Conservation (phyloP, 108 stramenopile species). For the Pseudonitzschia pungens region DNA sequence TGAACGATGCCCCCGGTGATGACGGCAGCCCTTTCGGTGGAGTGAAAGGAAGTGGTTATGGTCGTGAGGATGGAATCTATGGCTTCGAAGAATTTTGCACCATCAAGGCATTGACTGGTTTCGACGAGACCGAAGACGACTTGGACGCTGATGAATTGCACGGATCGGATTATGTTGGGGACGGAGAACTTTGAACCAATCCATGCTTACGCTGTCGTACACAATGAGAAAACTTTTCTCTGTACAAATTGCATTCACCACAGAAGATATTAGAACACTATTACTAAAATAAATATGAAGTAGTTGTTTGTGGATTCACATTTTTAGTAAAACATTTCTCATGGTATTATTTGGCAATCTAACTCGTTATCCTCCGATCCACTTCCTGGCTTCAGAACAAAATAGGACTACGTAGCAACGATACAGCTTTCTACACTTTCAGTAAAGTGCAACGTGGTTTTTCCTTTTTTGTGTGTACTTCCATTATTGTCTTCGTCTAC, state of each 20-base stretch:
- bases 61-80: constrained; percentile 50
- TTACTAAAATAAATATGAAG: too few species aligned
- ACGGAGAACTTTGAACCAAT: neutral
- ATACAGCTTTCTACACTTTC: neutral
- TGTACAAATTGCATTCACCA: too few species aligned
- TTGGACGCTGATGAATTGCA: neutral
- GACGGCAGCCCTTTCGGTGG: constrained; percentile 47
- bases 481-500: constrained; percentile 15
- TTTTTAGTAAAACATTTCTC: neutral
- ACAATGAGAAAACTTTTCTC: too few species aligned
- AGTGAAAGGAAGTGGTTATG: constrained; percentile 46
- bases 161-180: neutral
- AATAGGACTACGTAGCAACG: neutral
- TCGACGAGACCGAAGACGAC: neutral
- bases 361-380: neutral
- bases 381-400: neutral
- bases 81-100: constrained; percentile 32
- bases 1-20: constrained; percentile 33
- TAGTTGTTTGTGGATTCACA: neutral
- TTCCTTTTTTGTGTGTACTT: neutral
- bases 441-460: neutral
- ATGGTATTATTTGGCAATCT: neutral
- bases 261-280: too few species aligned
- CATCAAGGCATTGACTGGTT: constrained; percentile 28
- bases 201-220: too few species aligned